Conservation (phyloP, 768 basidiomycete genomes). For the Wakefieldia striispora region DNA sequence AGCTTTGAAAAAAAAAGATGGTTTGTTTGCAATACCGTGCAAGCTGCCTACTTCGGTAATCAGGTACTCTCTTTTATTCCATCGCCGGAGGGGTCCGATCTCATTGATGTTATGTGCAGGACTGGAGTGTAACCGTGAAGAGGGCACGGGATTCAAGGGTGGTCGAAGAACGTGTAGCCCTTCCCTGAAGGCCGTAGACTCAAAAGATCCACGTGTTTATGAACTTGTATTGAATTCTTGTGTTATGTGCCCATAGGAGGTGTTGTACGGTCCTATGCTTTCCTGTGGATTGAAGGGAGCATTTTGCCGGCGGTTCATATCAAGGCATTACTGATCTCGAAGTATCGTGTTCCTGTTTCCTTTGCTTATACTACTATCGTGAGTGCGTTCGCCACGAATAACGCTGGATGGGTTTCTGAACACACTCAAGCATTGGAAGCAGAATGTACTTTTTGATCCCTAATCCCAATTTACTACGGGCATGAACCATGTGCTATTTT, state of each 20-base stretch:
- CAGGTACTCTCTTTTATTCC: slow-evolving; percentile 43
- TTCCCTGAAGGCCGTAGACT: background rate
- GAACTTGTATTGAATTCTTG: background rate
- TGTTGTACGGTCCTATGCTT: background rate
- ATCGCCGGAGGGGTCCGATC: background rate
- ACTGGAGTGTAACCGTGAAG: slow-evolving; percentile 69
- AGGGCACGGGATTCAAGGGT: slow-evolving; percentile 30
- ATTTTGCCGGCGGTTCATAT: too few relatives aligned
- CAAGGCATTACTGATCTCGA: too few relatives aligned
- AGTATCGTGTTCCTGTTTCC: too few relatives aligned
- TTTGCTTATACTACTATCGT: too few relatives aligned
- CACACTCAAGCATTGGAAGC: too few relatives aligned
- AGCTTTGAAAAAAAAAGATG: too few relatives aligned
- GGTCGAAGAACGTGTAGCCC: slow-evolving; percentile 17
- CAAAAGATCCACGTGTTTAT: background rate
- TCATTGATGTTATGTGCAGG: slow-evolving; percentile 35
- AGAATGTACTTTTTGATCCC: too few relatives aligned
- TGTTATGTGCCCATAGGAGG: background rate
- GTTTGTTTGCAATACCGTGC: slow-evolving; percentile 92
- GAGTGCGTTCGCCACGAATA: too few relatives aligned
- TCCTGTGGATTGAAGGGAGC: too few relatives aligned
- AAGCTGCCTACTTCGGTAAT: slow-evolving; percentile 97
- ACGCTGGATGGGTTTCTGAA: too few relatives aligned
- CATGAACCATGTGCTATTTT: too few relatives aligned
- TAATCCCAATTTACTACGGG: too few relatives aligned